Evolutionary conservation across 2,329 filamentous ascomycete genomes (phyloP), one percentile per base, ranked within the genome.

Genomic region (Fonsecaea erecta): DNA sequence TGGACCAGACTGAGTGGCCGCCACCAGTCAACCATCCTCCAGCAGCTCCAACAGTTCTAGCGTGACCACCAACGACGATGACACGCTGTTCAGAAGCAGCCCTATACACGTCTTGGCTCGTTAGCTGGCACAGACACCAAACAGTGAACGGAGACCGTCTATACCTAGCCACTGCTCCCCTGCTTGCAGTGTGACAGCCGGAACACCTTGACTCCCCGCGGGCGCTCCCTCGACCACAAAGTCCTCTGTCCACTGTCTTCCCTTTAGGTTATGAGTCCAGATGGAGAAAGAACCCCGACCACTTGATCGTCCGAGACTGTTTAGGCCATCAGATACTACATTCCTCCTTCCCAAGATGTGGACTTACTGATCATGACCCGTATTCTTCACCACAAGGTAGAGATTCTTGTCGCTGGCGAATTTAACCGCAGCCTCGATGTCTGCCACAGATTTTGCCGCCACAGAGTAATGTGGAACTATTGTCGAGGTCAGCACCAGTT

Each of bases 251-350:
- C 71, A 74, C 37, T 67, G 52, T 52, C 67, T 70, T 51, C 72
- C 72, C 61, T 73, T 74, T 55, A 74, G 54, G 28, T 71, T 69
- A 60, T 74, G 73, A 9, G 73, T 74, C 73, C 73, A 74, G 32
- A 74, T 73, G 32, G 71, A 68, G 59, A 74, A 71, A 5, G 71
- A 54, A 3, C 71, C 71, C 28, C 59, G 58, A 16, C 73, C 73
- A 59, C 70, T 73, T 26, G 73, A 74, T 12, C 72, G 68, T 2
- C 72, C 73, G 16, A 73, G 70, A 43, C 72, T 66, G 12, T 30
- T 35, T 7, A 18, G 40, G 32, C 21, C 30, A 11, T 68, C 28
- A 70, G 62, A 21, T 18, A 26, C 16, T 24, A 18, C 16, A 6
- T 2, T 2, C 2, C 1, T 46, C 4, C 7, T 18, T 46, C n/a